phyloP scores from a whole-genome alignment of 371 early-diverging fungal genomes.

The Rhizopus arrhizus region DNA sequence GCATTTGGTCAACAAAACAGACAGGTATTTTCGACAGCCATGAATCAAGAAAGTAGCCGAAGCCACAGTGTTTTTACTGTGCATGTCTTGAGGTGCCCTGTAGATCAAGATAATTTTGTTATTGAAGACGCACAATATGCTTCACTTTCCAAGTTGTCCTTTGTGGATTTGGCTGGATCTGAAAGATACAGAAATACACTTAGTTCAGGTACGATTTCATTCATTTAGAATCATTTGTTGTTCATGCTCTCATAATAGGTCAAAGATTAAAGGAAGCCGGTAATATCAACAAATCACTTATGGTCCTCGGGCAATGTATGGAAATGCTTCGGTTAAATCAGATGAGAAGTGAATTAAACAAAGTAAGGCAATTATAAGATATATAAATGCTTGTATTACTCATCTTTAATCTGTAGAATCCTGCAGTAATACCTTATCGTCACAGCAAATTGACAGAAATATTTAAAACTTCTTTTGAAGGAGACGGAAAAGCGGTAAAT shows the following conservation, averaged over 20 bases:
- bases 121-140: conserved; percentile 52
- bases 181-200: conserved; percentile 87
- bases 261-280: conserved; percentile 90
- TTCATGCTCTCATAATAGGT: conserved; percentile 28
- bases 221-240: too few species aligned
- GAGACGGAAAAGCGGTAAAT: conserved; percentile 63
- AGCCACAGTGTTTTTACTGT: conserved; percentile 78
- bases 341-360: conserved; percentile 38
- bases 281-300: conserved; percentile 91
- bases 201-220: conserved; percentile 69
- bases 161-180: conserved; percentile 97
- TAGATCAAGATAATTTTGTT: conserved; percentile 51
- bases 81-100: conserved; percentile 62
- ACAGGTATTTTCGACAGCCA: conserved; percentile 63
- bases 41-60: conserved; percentile 66
- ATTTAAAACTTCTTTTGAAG: conserved; percentile 69
- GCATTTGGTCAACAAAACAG: conserved; percentile 65
- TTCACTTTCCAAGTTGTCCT: conserved; percentile 63
- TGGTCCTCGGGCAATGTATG: conserved; percentile 92
- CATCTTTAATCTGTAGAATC: conserved; percentile 28
- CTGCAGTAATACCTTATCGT: conserved; percentile 66
- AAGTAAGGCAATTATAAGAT: conserved; percentile 8
- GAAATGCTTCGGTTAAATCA: conserved; percentile 68
- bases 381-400: not conserved
- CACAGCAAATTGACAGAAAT: conserved; percentile 74